phyloP scores from a whole-genome alignment of 495 filamentous ascomycete species.

The Chaetomium fimeti region DNA sequence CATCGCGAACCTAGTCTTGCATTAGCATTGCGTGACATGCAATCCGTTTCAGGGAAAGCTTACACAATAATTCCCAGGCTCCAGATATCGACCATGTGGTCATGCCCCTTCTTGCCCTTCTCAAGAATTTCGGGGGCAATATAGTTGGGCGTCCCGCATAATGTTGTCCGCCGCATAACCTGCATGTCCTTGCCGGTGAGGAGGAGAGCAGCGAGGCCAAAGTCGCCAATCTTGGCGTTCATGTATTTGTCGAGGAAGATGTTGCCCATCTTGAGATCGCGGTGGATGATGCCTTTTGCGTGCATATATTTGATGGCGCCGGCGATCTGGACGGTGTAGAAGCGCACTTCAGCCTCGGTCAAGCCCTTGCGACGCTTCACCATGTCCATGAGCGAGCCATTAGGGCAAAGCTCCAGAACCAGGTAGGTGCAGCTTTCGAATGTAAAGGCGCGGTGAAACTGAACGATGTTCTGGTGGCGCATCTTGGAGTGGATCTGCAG shows the following conservation, averaged over 20 bases:
- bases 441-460: constrained; percentile 91
- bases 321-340: constrained; percentile 88
- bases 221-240: constrained; percentile 98
- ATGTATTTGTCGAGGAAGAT: constrained; percentile 93
- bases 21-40: constrained; percentile 20
- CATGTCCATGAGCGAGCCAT: constrained; percentile 99
- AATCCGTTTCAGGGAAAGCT: constrained; percentile 31
- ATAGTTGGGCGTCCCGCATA: constrained; percentile 98
- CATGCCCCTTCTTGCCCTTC: constrained; percentile 82
- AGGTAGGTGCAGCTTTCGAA: constrained; percentile 88
- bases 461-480: constrained; percentile 88
- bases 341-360: constrained; percentile 86
- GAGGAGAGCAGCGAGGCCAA: constrained; percentile 90
- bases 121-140: constrained; percentile 94
- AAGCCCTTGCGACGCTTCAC: constrained; percentile 81
- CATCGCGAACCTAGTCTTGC: constrained; percentile 68
- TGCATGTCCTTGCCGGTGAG: constrained; percentile 81
- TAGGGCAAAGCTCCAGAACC: constrained; percentile 88
- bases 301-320: constrained; percentile 98
- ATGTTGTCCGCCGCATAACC: constrained; percentile 72
- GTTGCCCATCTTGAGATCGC: constrained; percentile 97
- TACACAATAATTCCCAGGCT: constrained; percentile 94
- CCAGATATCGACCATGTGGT: constrained; percentile 92
- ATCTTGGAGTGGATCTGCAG: constrained; percentile 98
- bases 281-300: constrained; percentile 88